Conservation (phyloP, 2,329 filamentous ascomycete genomes). For the Venturia carpophila region DNA sequence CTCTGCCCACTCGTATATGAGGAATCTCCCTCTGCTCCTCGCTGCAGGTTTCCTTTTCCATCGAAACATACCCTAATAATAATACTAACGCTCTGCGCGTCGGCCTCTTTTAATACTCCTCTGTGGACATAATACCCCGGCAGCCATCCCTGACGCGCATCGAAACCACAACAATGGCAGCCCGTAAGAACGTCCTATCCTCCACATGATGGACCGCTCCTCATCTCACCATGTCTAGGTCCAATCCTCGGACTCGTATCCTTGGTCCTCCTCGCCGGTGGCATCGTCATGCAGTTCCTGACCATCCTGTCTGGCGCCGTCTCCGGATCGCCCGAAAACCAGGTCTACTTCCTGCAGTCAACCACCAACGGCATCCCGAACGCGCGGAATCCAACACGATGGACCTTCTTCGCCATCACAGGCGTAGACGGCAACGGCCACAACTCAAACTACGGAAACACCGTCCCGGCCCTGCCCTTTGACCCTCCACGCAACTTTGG, state of each 20-base stretch:
- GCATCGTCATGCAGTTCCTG: constrained; percentile 57
- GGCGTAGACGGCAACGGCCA: constrained; percentile 47
- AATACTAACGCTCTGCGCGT: neutral
- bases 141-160: constrained; percentile 1
- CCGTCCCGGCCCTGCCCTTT: constrained; percentile 58
- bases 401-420: constrained; percentile 88
- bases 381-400: constrained; percentile 56
- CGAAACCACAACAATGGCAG: neutral
- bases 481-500: constrained; percentile 56
- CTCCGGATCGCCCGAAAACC: constrained; percentile 52
- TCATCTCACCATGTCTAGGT: constrained; percentile 34
- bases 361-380: constrained; percentile 68
- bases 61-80: neutral
- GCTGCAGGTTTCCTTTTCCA: neutral
- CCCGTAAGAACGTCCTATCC: neutral
- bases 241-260: constrained; percentile 48
- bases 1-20: neutral
- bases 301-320: constrained; percentile 55
- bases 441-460: constrained; percentile 53
- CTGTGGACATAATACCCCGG: constrained; percentile 9
- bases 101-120: neutral
- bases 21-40: neutral
- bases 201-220: neutral
- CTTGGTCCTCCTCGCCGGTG: constrained; percentile 54
- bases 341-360: constrained; percentile 80